These are phyloP conservation scores for Rhodosporidiobolus odoratus DNA, from an alignment of 768 basidiomycete genomes.

Conservation along the genomic window DNA sequence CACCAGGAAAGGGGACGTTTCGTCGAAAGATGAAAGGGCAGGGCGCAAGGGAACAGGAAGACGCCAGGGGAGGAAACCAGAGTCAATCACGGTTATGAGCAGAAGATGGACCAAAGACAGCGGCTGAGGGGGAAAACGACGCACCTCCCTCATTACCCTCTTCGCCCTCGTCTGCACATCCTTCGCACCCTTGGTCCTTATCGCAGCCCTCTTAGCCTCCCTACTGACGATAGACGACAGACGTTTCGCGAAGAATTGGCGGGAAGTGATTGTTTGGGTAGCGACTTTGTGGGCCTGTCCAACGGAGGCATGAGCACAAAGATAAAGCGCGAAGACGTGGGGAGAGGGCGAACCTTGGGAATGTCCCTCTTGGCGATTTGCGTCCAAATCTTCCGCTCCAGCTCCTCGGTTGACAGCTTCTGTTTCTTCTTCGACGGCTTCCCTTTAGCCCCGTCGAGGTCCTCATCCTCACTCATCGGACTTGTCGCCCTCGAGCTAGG, in stretches of 20 bases:
- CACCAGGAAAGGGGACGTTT: neutral
- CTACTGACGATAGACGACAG: conserved; percentile 67
- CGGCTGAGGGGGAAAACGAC: no score
- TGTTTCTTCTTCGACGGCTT: conserved; percentile 29
- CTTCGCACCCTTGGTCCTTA: conserved; percentile 70
- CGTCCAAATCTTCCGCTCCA: conserved; percentile 82
- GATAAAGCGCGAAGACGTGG: neutral
- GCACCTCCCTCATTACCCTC: conserved; percentile 67
- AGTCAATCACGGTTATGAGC: no score
- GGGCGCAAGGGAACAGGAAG: neutral
- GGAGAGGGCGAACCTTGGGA: conserved; percentile 57
- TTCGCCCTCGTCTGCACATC: conserved; percentile 79
- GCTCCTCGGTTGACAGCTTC: conserved; percentile 65
- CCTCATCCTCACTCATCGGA: neutral
- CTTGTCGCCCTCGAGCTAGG: neutral
- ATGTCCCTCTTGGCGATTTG: conserved; percentile 79
- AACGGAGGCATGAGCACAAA: neutral
- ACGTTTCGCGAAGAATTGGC: conserved; percentile 66
- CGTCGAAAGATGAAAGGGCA: neutral
- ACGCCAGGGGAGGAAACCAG: neutral
- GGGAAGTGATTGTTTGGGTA: conserved; percentile 60
- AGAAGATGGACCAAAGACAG: no score
- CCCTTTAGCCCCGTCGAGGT: conserved; percentile 4
- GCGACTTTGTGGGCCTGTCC: conserved; percentile 74
- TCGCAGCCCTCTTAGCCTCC: conserved; percentile 69